phyloP scores from a whole-genome alignment of 73 alveolate genomes.

The Paramecium sonneborni region DNA sequence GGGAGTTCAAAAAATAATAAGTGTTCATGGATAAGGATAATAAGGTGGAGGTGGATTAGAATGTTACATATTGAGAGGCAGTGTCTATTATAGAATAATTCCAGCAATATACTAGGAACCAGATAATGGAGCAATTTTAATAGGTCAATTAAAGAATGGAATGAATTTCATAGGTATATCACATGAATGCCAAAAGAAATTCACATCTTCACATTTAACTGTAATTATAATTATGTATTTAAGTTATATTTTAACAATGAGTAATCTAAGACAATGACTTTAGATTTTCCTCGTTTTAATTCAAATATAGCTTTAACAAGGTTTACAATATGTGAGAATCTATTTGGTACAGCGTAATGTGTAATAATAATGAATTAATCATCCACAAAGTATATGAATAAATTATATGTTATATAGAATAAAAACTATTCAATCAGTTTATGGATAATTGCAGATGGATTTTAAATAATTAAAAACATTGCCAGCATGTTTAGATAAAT shows the following conservation, averaged over 20 bases:
- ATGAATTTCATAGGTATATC: slow-evolving; percentile 38
- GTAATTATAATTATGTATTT: neutral
- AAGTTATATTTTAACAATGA: slow-evolving; percentile 24
- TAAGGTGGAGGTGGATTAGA: slow-evolving; percentile 39
- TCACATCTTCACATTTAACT: slow-evolving; percentile 14
- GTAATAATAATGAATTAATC: slow-evolving; percentile 10
- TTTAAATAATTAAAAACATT: slow-evolving; percentile 23
- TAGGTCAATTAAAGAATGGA: slow-evolving; percentile 45
- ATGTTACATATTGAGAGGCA: slow-evolving; percentile 42
- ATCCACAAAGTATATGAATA: neutral
- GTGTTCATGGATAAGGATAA: slow-evolving; percentile 8
- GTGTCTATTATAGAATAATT: slow-evolving; percentile 11
- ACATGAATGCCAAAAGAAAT: slow-evolving; percentile 6
- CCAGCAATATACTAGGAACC: slow-evolving; percentile 32
- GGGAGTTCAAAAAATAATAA: neutral
- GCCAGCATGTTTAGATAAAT: slow-evolving; percentile 3
- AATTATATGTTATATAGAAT: neutral
- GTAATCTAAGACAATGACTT: neutral
- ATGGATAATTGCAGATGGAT: neutral
- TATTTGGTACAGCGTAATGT: slow-evolving; percentile 14
- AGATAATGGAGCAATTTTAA: neutral
- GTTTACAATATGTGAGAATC: slow-evolving; percentile 11
- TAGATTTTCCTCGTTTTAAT: neutral
- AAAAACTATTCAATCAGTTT: neutral
- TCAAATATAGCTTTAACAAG: neutral